phyloP scores from a whole-genome alignment of 768 basidiomycete genomes.

The Calvatia gigantea region DNA sequence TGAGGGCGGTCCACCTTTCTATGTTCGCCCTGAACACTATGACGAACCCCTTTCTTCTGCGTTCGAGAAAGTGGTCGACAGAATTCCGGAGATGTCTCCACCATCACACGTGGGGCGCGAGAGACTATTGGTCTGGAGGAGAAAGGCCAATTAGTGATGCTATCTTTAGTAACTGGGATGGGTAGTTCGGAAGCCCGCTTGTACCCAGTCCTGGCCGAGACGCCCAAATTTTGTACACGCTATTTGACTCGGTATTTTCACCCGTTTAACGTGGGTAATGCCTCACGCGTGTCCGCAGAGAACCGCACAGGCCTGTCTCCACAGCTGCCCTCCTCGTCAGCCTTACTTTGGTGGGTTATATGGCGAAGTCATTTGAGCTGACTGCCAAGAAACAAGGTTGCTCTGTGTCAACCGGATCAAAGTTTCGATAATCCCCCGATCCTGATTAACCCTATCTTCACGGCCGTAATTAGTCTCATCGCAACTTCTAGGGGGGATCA shows the following conservation, averaged over 20 bases:
- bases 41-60: constrained; percentile 41
- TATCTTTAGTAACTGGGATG: too few relatives aligned
- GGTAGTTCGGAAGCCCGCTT: too few relatives aligned
- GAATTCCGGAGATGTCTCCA: constrained; percentile 40
- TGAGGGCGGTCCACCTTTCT: constrained; percentile 60
- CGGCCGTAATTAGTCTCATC: constrained; percentile 6
- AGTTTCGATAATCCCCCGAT: constrained; percentile 7
- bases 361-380: too few relatives aligned
- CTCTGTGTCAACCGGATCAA: constrained; percentile 4
- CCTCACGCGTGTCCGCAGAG: too few relatives aligned
- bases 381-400: constrained; percentile 16
- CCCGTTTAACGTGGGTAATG: too few relatives aligned
- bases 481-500: constrained; percentile 7
- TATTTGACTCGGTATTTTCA: constrained; percentile 6
- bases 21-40: constrained; percentile 55
- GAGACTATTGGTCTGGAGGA: constrained; percentile 53
- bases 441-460: constrained; percentile 8
- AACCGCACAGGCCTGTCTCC: too few relatives aligned
- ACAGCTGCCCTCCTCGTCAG: too few relatives aligned
- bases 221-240: background rate
- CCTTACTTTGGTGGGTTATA: too few relatives aligned
- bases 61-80: constrained; percentile 54
- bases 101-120: constrained; percentile 44
- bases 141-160: constrained; percentile 13
- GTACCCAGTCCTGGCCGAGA: background rate